A percentile compares a stretch with the other conserved stretches of the same genome.
Conservation (phyloP, 768 basidiomycete species). For the Basidioascus undulatus region DNA sequence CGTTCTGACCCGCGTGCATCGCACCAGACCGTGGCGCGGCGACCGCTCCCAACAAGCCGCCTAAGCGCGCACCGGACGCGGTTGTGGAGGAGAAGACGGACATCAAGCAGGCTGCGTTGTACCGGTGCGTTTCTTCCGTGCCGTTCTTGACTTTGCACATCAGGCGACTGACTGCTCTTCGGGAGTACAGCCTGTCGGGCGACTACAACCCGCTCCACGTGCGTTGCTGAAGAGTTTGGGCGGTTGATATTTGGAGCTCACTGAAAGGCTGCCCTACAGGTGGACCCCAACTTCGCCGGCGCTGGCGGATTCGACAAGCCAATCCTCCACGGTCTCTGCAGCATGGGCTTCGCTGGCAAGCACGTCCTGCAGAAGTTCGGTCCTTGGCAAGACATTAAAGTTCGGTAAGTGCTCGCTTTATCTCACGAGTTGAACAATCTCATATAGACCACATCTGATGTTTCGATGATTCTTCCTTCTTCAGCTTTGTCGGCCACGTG, state of each 20-base stretch:
- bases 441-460: not conserved
- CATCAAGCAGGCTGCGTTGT: constrained; percentile 62
- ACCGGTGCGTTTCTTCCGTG: constrained; percentile 32
- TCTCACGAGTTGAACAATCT: not conserved
- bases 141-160: not conserved
- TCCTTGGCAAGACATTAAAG: constrained; percentile 76
- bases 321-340: constrained; percentile 67
- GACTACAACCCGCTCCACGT: constrained; percentile 80
- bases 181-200: constrained; percentile 47
- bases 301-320: constrained; percentile 88
- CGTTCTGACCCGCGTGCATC: no score
- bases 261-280: constrained; percentile 33
- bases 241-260: no score
- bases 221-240: no score
- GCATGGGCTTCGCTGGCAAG: constrained; percentile 77
- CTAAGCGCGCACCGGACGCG: constrained; percentile 61
- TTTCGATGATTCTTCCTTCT: not conserved
- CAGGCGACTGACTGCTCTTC: not conserved
- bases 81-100: constrained; percentile 71
- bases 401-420: constrained; percentile 30
- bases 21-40: constrained; percentile 84
- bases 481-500: constrained; percentile 70
- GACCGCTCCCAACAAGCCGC: constrained; percentile 52
- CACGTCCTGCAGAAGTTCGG: constrained; percentile 76
- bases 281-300: constrained; percentile 76